Percentiles rank a stretch among this genome's conserved stretches.
phyloP scores from a whole-genome alignment of 768 basidiomycete species.

The Sistotremastrum niveocremeum region DNA sequence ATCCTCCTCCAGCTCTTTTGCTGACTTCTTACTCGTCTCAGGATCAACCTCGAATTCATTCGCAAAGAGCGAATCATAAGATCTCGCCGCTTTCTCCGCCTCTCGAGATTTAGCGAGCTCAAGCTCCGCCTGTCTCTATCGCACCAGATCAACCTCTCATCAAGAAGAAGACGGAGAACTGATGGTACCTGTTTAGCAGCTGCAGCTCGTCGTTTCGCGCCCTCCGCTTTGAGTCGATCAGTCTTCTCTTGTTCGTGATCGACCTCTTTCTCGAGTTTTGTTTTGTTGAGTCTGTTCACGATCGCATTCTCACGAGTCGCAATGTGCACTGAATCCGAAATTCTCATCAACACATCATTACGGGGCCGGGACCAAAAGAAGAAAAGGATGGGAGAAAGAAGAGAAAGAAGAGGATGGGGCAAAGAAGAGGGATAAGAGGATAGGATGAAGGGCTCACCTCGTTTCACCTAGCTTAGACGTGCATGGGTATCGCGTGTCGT shows the following conservation, averaged over 20 bases:
- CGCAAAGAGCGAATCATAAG: conserved; percentile 70
- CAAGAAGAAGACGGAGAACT: no score
- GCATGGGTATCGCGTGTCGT: no score
- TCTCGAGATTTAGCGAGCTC: conserved; percentile 66
- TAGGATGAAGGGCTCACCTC: conserved; percentile 31
- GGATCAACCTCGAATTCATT: conserved; percentile 41
- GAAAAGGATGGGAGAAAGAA: neutral
- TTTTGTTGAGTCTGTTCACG: conserved; percentile 89
- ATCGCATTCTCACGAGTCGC: conserved; percentile 73
- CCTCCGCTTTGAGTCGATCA: conserved; percentile 70
- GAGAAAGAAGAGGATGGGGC: no score
- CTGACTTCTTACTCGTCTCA: conserved; percentile 35
- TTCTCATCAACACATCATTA: neutral
- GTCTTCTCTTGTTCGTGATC: conserved; percentile 85
- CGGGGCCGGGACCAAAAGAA: neutral
- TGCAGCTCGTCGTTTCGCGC: conserved; percentile 41
- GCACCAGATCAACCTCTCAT: neutral
- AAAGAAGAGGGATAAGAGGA: neutral
- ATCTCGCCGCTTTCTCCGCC: conserved; percentile 77
- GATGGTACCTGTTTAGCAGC: conserved; percentile 51
- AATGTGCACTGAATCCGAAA: conserved; percentile 47
- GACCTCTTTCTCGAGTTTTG: conserved; percentile 69
- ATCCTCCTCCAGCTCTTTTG: conserved; percentile 72
- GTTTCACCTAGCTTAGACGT: conserved; percentile 46
- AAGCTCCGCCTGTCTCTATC: conserved; percentile 64